phyloP scores from a whole-genome alignment of 768 basidiomycete genomes.

The Termitomyces sp. region DNA sequence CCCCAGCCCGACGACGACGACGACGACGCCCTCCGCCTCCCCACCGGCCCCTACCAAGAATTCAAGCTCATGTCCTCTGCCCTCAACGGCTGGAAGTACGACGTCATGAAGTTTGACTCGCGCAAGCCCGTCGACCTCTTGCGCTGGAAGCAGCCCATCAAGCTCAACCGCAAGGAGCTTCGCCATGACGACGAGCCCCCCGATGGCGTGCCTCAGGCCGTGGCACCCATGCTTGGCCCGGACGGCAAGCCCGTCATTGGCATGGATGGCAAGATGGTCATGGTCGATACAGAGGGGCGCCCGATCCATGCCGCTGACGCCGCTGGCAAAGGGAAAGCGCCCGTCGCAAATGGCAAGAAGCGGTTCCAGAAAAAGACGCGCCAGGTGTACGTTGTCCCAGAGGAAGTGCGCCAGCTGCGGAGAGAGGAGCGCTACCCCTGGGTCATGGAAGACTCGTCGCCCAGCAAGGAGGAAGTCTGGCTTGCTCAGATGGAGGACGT shows the following conservation, averaged over 20 bases:
- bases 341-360: slow-evolving; percentile 48
- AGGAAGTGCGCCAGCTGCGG: slow-evolving; percentile 70
- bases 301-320: slow-evolving; percentile 44
- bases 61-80: slow-evolving; percentile 75
- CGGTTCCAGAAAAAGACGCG: slow-evolving; percentile 79
- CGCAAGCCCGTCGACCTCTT: slow-evolving; percentile 66
- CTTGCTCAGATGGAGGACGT: slow-evolving; percentile 78
- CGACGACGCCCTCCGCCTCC: slow-evolving; percentile 50
- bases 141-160: slow-evolving; percentile 69
- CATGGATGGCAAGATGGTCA: slow-evolving; percentile 67
- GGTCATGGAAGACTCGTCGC: slow-evolving; percentile 80
- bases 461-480: slow-evolving; percentile 64
- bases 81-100: slow-evolving; percentile 85
- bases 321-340: slow-evolving; percentile 37
- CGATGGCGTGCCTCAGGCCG: slow-evolving; percentile 41
- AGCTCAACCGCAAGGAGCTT: slow-evolving; percentile 83
- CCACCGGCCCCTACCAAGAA: slow-evolving; percentile 66
- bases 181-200: slow-evolving; percentile 38
- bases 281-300: slow-evolving; percentile 75
- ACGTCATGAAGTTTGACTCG: slow-evolving; percentile 88
- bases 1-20: slow-evolving; percentile 27
- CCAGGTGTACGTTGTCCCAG: slow-evolving; percentile 77
- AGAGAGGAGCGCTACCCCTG: slow-evolving; percentile 88
- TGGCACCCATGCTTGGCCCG: slow-evolving; percentile 69
- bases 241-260: slow-evolving; percentile 86